Evolutionary conservation across 2,329 filamentous ascomycete genomes (phyloP), one percentile per base, ranked within the genome.

Genomic region (Chaetomium sp.): DNA sequence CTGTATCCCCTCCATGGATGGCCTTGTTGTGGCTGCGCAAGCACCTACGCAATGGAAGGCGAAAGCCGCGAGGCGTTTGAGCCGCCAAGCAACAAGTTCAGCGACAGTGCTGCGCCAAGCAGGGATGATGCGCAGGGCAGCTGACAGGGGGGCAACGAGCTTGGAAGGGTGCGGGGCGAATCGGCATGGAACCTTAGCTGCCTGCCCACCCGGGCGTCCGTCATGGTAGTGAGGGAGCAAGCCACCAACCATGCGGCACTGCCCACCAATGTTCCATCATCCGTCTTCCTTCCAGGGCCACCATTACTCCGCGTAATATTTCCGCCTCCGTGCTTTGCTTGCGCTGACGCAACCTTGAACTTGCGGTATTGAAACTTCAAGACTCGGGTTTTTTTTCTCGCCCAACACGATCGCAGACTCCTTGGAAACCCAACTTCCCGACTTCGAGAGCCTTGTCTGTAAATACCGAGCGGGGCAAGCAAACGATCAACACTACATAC

Each of bases 211-310:
- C 13, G 13, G 35, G 10, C 2, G 7, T 33, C 57, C 63, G 63
- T 60, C 57, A 65, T 61, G n/a, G n/a, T n/a, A n/a, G n/a, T n/a
- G n/a, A 51, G 63, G 49, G 50, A 50, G 8, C 19, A 31, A 16
- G 50, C 50, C 16, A 60, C 67, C 67, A 68, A 67, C 67, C 63
- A 67, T 65, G 63, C 59, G 63, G 65, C 65, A 63, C 65, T 61
- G 67, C 67, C 65, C 65, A 64, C 51, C 33, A 57, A 25, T 50
- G 59, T 65, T 50, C 60, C 55, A 53, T 60, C 55, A 50, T 62
- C 31, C 53, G 12, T 58, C 51, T 57, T 38, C 57, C 51, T 47
- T 45, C 51, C 45, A 55, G 13, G 3, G 23, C n/a, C 16, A 23
- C 25, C 35, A n/a, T 25, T 35, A 4, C 29, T 31, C 25, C 13